Evolutionary conservation across 345 rosid species (phyloP).

Genomic region (Rhizophora mangle): DNA sequence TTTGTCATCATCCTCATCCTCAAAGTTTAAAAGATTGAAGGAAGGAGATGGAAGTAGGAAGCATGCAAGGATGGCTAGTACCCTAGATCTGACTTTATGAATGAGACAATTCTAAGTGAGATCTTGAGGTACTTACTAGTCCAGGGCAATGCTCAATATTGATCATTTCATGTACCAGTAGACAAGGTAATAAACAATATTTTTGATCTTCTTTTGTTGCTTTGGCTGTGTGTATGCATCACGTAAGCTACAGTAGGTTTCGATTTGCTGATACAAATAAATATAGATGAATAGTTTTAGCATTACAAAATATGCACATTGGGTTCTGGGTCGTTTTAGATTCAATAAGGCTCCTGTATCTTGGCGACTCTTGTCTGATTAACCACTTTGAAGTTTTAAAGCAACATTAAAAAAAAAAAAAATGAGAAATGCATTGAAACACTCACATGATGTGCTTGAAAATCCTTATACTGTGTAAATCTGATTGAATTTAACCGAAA

Average conservation of each 20-base stretch:
- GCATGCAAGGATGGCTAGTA: conserved; percentile 45
- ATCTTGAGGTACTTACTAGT: conserved; percentile 59
- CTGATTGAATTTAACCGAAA: background rate
- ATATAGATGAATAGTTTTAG: conserved; percentile 6
- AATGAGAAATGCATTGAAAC: conserved; percentile 1
- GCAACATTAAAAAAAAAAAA: background rate
- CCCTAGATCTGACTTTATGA: conserved; percentile 88
- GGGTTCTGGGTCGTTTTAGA: conserved; percentile 18
- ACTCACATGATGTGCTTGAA: conserved; percentile 1
- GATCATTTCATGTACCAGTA: conserved; percentile 16
- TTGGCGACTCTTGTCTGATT: conserved; percentile 12
- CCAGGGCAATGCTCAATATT: background rate
- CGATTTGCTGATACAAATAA: conserved; percentile 2
- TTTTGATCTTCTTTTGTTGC: background rate
- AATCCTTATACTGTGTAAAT: background rate
- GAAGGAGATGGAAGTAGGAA: conserved; percentile 32
- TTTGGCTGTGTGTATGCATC: background rate
- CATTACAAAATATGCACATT: conserved; percentile 17
- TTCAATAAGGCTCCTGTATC: background rate
- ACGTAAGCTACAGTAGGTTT: background rate
- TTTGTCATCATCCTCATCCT: conserved; percentile 46
- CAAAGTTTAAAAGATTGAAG: conserved; percentile 40
- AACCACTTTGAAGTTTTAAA: background rate
- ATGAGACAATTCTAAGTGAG: conserved; percentile 64
- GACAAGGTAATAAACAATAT: conserved; percentile 11